Evolutionary conservation across 805 yeast species (phyloP).

Genomic region (Wickerhamiella shivajii): DNA sequence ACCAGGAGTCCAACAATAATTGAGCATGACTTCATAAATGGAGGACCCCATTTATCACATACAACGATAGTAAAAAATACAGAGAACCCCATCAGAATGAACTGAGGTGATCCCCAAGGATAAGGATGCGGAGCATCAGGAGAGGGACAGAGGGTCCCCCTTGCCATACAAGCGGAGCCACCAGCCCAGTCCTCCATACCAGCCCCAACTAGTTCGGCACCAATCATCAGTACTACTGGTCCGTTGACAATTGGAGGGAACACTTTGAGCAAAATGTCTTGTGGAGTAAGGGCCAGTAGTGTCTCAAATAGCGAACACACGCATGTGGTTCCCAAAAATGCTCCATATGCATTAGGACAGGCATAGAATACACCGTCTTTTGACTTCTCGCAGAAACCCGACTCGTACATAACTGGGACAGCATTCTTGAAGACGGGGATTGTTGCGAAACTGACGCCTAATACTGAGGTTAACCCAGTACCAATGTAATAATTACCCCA

Average conservation of each 20-base stretch:
- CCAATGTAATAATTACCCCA: conserved; percentile 65
- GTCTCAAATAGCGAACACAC: conserved; percentile 64
- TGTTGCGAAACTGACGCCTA: conserved; percentile 81
- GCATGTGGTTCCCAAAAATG: conserved; percentile 49
- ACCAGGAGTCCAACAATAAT: conserved; percentile 68
- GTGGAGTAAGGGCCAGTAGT: conserved; percentile 57
- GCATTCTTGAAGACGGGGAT: conserved; percentile 62
- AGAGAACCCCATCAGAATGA: conserved; percentile 69
- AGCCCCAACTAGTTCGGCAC: conserved; percentile 45
- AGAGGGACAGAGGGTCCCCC: conserved; percentile 31
- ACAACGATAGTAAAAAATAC: conserved; percentile 58
- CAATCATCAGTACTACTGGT: conserved; percentile 75
- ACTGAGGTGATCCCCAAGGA: conserved; percentile 73
- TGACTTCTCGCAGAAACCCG: conserved; percentile 47
- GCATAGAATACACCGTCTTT: conserved; percentile 51
- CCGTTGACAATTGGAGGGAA: conserved; percentile 87
- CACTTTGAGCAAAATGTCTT: conserved; percentile 46
- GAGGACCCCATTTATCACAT: conserved; percentile 77
- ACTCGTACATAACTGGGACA: conserved; percentile 62
- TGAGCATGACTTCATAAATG: conserved; percentile 84
- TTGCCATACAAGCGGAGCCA: conserved; percentile 37
- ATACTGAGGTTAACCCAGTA: conserved; percentile 73
- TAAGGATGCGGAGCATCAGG: conserved; percentile 34
- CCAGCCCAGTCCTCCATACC: conserved; percentile 79
- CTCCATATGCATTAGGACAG: conserved; percentile 82